These are phyloP conservation scores for Aureoboletus auriporus DNA, from an alignment of 768 basidiomycete genomes.

Conservation along the genomic window DNA sequence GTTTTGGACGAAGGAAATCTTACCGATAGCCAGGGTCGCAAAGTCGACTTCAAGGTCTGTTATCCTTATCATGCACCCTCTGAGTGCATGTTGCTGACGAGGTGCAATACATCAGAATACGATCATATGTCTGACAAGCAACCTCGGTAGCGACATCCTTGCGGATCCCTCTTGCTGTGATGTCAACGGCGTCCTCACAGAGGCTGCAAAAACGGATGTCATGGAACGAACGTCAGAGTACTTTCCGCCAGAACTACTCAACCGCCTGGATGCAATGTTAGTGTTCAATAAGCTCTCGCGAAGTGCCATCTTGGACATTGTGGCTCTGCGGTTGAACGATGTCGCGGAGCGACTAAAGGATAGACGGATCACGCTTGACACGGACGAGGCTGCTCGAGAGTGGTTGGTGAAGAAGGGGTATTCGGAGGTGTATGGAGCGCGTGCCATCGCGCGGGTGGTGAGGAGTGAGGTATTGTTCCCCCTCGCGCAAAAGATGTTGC, in stretches of 20 bases:
- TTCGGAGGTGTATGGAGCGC: slow-evolving; percentile 81
- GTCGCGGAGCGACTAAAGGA: slow-evolving; percentile 61
- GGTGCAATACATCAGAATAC: slow-evolving; percentile 56
- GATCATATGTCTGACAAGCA: slow-evolving; percentile 87
- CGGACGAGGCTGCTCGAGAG: slow-evolving; percentile 53
- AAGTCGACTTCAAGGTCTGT: slow-evolving; percentile 81
- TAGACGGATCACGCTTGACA: slow-evolving; percentile 67
- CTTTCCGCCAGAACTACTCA: slow-evolving; percentile 89
- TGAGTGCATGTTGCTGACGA: background rate
- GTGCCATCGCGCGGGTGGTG: slow-evolving; percentile 85
- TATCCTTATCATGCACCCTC: background rate
- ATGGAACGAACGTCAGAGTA: slow-evolving; percentile 70
- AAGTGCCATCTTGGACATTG: slow-evolving; percentile 71
- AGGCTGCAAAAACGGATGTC: slow-evolving; percentile 61
- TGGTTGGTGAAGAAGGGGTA: slow-evolving; percentile 79
- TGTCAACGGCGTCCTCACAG: slow-evolving; percentile 58
- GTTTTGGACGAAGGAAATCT: slow-evolving; percentile 87
- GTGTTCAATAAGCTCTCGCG: slow-evolving; percentile 89
- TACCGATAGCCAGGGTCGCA: slow-evolving; percentile 89
- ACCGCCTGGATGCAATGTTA: slow-evolving; percentile 81
- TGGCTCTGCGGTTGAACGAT: slow-evolving; percentile 70
- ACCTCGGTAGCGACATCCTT: slow-evolving; percentile 79
- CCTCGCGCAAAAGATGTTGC: slow-evolving; percentile 74
- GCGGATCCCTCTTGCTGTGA: slow-evolving; percentile 62
- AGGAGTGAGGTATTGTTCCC: slow-evolving; percentile 79